Evolutionary conservation across 257 asterid genomes (phyloP), one percentile per base, ranked within the genome.

Genomic region (Agastache rugosa): DNA sequence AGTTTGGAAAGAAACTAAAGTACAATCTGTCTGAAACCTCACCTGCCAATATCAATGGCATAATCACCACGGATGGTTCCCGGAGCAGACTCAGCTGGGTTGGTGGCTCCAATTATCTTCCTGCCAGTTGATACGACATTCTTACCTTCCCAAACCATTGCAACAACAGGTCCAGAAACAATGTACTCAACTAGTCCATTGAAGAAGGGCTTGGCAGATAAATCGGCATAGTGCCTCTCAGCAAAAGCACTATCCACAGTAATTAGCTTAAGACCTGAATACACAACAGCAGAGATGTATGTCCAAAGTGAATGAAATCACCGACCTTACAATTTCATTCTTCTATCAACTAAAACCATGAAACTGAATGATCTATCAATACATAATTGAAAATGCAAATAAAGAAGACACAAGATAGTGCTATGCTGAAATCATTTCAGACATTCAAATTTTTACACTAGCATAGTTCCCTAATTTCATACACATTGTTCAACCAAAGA

Each of bases 111-210:
- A 67, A 94, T 94, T 77, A 94, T 89, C 87, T 87, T 92, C 72
- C 99, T 89, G 66, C 99, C 99, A 0, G 98, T 94, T 22, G 87
- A 22, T 9, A 94, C 99, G 6, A 92, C 97, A 73, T 81, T 81
- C 89, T 90, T 94, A 7, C 99, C 99, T 80, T 90, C 98, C 99
- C 97, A 95, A 71, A 95, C 98, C 98, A 95, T 92, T 0, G 99
- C 99, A 60, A 89, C 96, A 66, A 94, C 97, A 3, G 99, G 97
- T 25, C 99, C 97, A 34, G 97, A 92, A 66, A 90, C 69, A n/a
- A 92, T 94, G 89, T 92, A 94, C 77, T 92, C 97, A 1, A 90
- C 96, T 19, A 94, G 96, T 34, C 91, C 93, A 34, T 60, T 85
- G 74, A 94, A 94, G 92, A 94, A 94, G 76, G 99, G 95, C 83